Base-by-base conservation (phyloP, 805 yeast species). In the Kuraishia hungarica region DNA sequence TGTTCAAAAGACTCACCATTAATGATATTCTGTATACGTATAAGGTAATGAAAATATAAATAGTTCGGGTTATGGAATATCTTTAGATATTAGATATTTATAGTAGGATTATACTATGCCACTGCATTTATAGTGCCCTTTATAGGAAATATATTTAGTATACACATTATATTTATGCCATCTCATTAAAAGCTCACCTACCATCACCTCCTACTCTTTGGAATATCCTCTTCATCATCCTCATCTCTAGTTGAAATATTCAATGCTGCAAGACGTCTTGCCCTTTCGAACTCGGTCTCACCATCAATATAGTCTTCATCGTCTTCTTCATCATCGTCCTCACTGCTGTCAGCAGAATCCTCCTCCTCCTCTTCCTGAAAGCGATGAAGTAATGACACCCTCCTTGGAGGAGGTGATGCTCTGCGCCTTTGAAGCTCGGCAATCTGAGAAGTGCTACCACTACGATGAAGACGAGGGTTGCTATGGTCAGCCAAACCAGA, bases 1-100 rank as follows among this genome's bases (percentile, higher is more conserved):
- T 56, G 86, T 75, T 57, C 74, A 74, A 60, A 78, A 76, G 61
- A 65, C 75, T 51, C 72, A 72, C 57, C 80, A 77, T 55, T 67
- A 57, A 62, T 35, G 35, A 23, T 26, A 26, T 5, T 19, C 19
- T 43, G 19, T 43, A 43, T 43, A 19, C 8, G 11, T 47, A 47
- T 11, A 47, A 13, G 19, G 48, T 7, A n/a, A 17, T 43, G 19
- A n/a, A 43, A n/a, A 43, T 6, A 20, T n/a, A n/a, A n/a, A n/a
- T n/a, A n/a, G n/a, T n/a, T n/a, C n/a, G n/a, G n/a, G n/a, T n/a
- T n/a, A n/a, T n/a, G n/a, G n/a, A n/a, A n/a, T n/a, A n/a, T n/a
- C n/a, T n/a, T n/a, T n/a, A n/a, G n/a, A n/a, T n/a, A n/a, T n/a
- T n/a, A n/a, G n/a, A n/a, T n/a, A n/a, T n/a, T n/a, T n/a, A n/a